Base-by-base conservation (phyloP, 2,329 filamentous ascomycete genomes). In the Calonectria leucothoes region DNA sequence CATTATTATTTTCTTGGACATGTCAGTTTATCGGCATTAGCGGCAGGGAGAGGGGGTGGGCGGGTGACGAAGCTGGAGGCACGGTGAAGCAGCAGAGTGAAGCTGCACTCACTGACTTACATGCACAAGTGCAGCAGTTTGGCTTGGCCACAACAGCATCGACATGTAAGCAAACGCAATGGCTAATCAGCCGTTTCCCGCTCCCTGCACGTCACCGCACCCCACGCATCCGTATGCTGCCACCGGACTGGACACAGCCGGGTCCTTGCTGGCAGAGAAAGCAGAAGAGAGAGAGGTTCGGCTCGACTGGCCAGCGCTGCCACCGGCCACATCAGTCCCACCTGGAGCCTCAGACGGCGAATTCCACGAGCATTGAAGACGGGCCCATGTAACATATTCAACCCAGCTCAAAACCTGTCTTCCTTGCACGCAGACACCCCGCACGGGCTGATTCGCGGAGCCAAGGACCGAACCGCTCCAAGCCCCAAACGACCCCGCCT, bases 401-500 rank as follows among this genome's bases (percentile, higher is more conserved):
- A 61, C 33, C 33, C 55, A 61, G 14, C 55, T 23, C 55, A 17
- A 61, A 15, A 61, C 55, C 35, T 61, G 15, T 61, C 35, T 27
- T 61, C 33, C 55, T 68, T n/a, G 51, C 66, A 68, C 52, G 39
- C 45, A 49, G 14, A 33, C 66, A 57, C 29, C 55, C 66, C 52
- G 66, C 67, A 55, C 48, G 31, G 59, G 45, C 67, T 70, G 59
- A 48, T 64, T 70, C 48, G 52, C 39, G 25, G 37, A 29, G 23
- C 6, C 31, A 49, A 63, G 69, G 69, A 33, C 39, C 68, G 69
- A 64, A 45, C 39, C 68, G 68, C 68, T 57, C 70, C 65, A 65
- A 72, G 42, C n/a, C 39, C 6, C n/a, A n/a, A 23, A n/a, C 42
- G 12, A n/a, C 52, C 51, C 29, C 29, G 37, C 14, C 39, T 23